These are phyloP conservation scores for Saccharum spontaneum DNA, from an alignment of 176 grass and related monocot species.

Conservation along the genomic window DNA sequence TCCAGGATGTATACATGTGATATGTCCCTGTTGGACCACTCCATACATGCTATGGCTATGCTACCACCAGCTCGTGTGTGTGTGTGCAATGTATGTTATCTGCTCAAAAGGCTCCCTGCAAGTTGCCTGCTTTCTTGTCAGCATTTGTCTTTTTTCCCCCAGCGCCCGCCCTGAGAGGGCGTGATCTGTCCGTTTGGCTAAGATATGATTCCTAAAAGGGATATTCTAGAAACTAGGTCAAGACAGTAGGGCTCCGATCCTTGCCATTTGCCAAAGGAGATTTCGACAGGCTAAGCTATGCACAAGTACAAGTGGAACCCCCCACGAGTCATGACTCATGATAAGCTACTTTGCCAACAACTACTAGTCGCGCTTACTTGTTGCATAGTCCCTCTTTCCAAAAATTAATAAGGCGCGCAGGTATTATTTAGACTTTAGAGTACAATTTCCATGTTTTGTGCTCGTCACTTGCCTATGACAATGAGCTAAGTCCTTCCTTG, in stretches of 20 bases:
- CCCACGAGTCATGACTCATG: too few relatives aligned
- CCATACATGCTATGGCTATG: background rate
- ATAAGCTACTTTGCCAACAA: background rate
- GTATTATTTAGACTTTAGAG: too few relatives aligned
- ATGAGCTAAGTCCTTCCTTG: too few relatives aligned
- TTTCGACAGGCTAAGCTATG: background rate
- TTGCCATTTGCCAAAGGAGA: conserved; percentile 15
- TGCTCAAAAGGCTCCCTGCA: conserved; percentile 20
- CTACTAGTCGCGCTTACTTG: background rate
- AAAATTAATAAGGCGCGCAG: background rate
- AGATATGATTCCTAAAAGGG: conserved; percentile 53
- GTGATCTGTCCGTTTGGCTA: conserved; percentile 28
- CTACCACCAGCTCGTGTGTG: too few relatives aligned
- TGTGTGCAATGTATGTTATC: conserved; percentile 37
- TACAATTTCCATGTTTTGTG: too few relatives aligned
- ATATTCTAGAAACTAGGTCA: conserved; percentile 48
- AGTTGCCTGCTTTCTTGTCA: conserved; percentile 38
- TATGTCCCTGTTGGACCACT: conserved; percentile 25
- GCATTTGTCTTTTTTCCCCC: background rate
- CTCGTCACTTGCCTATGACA: too few relatives aligned
- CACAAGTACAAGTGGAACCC: conserved; percentile 30
- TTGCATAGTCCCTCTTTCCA: background rate
- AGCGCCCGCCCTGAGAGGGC: background rate
- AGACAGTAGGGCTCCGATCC: background rate
- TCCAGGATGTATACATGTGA: background rate